These are phyloP conservation scores for Senecio squalidus DNA, from an alignment of 140 eudicot genomes.

Conservation along the genomic window DNA sequence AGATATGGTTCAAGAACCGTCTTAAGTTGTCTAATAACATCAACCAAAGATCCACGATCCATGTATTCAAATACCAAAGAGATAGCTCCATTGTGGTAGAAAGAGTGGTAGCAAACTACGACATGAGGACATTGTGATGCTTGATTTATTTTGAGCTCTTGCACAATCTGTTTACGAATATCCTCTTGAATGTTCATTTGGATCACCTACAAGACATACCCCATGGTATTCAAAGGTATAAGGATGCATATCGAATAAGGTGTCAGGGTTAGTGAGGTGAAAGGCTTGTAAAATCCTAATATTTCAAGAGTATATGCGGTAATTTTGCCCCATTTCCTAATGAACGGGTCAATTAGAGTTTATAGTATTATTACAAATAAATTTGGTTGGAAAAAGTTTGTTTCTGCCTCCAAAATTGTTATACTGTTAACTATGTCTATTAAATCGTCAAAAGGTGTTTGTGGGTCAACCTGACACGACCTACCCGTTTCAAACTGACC, in stretches of 20 bases:
- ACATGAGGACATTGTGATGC: conserved; percentile 85
- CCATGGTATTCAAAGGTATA: not conserved
- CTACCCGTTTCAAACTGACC: no score
- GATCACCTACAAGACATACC: conserved; percentile 52
- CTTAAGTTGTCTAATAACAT: conserved; percentile 80
- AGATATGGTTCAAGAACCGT: conserved; percentile 98
- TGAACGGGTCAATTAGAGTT: not conserved
- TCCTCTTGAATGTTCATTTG: conserved; percentile 99
- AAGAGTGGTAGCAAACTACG: conserved; percentile 91
- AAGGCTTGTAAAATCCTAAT: not conserved
- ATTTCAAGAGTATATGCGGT: not conserved
- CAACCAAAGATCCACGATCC: conserved; percentile 95
- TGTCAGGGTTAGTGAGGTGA: not conserved
- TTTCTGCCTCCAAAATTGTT: no score
- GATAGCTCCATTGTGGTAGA: conserved; percentile 91
- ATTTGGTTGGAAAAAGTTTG: no score
- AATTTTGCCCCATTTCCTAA: not conserved
- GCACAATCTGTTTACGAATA: conserved; percentile 95
- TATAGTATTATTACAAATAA: no score
- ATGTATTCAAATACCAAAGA: conserved; percentile 89
- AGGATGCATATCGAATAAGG: not conserved
- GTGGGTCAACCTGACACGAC: no score
- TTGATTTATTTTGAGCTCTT: conserved; percentile 92
- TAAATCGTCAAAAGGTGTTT: no score
- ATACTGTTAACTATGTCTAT: no score